These are phyloP conservation scores for Pulicaria dysenterica DNA, from an alignment of 129 eudicot genomes.

Conservation along the genomic window DNA sequence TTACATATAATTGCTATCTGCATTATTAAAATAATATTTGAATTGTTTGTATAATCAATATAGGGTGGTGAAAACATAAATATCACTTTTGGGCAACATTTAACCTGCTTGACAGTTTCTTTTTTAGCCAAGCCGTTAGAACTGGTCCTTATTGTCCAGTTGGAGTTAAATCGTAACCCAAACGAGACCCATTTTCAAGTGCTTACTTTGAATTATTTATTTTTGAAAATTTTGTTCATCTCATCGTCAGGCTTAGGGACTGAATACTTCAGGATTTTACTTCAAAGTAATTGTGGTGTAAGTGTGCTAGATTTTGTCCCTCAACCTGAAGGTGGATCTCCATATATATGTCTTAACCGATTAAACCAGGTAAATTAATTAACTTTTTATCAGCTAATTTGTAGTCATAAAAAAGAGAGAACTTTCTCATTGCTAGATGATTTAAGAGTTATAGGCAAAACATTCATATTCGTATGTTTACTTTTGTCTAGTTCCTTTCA, in stretches of 20 bases:
- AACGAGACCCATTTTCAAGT: not conserved
- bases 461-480: not conserved
- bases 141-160: constrained; percentile 1
- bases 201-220: not conserved
- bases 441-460: not conserved
- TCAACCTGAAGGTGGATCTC: constrained; percentile 62
- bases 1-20: not conserved
- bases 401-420: constrained; percentile 1
- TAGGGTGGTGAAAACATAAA: not conserved
- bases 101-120: not conserved
- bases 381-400: not conserved
- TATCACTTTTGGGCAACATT: not conserved
- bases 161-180: not conserved
- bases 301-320: constrained; percentile 93
- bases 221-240: not conserved
- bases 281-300: constrained; percentile 97
- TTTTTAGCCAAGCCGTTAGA: not conserved
- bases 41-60: not conserved
- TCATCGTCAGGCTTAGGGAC: constrained; percentile 73
- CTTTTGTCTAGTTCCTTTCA: constrained; percentile 9
- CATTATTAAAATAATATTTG: not conserved
- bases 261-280: constrained; percentile 85
- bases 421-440: not conserved
- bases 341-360: constrained; percentile 71
- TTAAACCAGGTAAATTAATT: constrained; percentile 74